Percentiles rank a stretch among this genome's conserved stretches.
phyloP scores from a whole-genome alignment of 148 eudicot species.

The Agrostemma githago region DNA sequence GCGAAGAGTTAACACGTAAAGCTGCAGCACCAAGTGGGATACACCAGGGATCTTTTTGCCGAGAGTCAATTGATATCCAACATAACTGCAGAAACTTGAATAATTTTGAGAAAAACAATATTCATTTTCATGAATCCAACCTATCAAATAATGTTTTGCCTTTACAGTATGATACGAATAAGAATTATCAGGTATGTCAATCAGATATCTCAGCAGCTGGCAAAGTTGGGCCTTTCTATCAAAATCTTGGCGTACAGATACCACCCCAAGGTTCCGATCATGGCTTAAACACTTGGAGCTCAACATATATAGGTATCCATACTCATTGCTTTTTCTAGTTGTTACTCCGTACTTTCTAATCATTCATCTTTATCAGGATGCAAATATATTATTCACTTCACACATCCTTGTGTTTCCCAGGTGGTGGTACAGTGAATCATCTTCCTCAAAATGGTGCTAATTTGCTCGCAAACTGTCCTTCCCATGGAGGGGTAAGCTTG shows the following conservation, averaged over 20 bases:
- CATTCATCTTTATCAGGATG: background rate
- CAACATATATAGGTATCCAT: slow-evolving; percentile 24
- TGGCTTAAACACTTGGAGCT: slow-evolving; percentile 19
- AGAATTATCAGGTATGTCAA: slow-evolving; percentile 64
- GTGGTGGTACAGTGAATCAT: slow-evolving; percentile 25
- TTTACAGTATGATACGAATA: slow-evolving; percentile 86
- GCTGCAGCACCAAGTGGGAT: slow-evolving; percentile 35
- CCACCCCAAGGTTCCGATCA: slow-evolving; percentile 23
- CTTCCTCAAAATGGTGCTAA: slow-evolving; percentile 12
- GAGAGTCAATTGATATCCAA: slow-evolving; percentile 79
- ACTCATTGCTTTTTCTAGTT: background rate
- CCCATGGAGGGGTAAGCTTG: slow-evolving; percentile 40
- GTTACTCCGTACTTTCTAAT: background rate
- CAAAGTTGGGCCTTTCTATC: slow-evolving; percentile 28
- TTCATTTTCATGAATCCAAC: slow-evolving; percentile 39
- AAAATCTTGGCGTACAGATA: slow-evolving; percentile 24
- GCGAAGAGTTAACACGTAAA: slow-evolving; percentile 42
- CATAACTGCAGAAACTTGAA: slow-evolving; percentile 45
- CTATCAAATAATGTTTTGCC: slow-evolving; percentile 74
- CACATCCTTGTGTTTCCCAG: slow-evolving; percentile 27
- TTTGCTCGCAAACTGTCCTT: slow-evolving; percentile 23
- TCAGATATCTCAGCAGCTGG: slow-evolving; percentile 43
- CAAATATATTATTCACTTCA: background rate
- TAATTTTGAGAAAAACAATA: slow-evolving; percentile 46
- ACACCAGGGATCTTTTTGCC: slow-evolving; percentile 33